Evolutionary conservation across 2,329 filamentous ascomycete species (phyloP).

Genomic region (Ophiocordyceps unilateralis): DNA sequence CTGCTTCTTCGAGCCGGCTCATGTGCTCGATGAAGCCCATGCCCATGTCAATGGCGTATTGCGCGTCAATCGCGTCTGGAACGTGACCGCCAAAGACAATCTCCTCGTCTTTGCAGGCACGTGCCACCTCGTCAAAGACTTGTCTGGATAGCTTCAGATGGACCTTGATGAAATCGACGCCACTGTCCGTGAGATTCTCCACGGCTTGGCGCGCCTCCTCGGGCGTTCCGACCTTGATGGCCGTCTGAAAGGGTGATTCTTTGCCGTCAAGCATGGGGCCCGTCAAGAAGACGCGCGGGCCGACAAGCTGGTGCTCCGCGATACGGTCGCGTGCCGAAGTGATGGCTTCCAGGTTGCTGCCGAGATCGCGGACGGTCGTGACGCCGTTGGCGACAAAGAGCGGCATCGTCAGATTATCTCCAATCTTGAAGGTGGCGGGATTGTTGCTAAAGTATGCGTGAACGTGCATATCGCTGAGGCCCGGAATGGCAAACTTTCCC

Average conservation of each 20-base stretch:
- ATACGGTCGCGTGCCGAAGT: background rate
- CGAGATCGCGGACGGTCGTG: background rate
- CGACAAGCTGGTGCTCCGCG: background rate
- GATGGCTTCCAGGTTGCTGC: background rate
- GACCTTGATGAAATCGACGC: conserved; percentile 1
- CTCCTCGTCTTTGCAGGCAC: background rate
- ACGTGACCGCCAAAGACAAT: background rate
- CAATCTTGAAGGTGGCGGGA: background rate
- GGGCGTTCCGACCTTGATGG: background rate
- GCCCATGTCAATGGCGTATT: background rate
- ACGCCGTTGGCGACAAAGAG: background rate
- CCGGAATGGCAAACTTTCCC: background rate
- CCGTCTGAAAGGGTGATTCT: background rate
- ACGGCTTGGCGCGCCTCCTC: background rate
- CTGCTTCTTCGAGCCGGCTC: background rate
- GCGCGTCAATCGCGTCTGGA: background rate
- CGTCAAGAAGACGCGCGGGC: background rate
- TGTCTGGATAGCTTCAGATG: background rate
- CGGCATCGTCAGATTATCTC: background rate
- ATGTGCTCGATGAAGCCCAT: conserved; percentile 1
- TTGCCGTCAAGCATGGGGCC: background rate
- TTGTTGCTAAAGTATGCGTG: conserved; percentile 1
- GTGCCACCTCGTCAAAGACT: background rate
- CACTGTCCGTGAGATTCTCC: background rate
- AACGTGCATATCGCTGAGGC: background rate